A percentile compares a stretch with the other conserved stretches of the same genome.
Conservation (phyloP, 2,329 filamentous ascomycete species). For the Arthrobotrys sphaeroides region DNA sequence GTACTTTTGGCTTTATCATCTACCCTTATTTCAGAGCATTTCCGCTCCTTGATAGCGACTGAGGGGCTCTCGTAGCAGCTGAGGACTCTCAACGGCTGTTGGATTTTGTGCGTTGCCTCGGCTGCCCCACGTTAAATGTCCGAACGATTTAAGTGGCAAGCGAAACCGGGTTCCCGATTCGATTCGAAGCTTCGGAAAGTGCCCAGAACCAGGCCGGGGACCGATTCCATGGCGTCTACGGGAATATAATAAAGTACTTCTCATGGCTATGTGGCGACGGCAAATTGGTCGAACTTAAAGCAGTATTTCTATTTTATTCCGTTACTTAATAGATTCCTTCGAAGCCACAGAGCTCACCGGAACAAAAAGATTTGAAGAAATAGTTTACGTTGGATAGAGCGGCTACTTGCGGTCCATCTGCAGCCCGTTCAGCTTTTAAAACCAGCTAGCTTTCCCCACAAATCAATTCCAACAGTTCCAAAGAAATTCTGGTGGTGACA, state of each 20-base stretch:
- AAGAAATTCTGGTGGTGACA: neutral
- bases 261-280: neutral
- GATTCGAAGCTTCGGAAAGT: constrained; percentile 8
- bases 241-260: too few species aligned
- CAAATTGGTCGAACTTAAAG: neutral
- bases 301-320: neutral
- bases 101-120: constrained; percentile 30
- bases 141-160: constrained; percentile 44
- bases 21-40: too few species aligned
- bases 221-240: too few species aligned
- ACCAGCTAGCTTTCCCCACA: constrained; percentile 45
- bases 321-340: constrained; percentile 5
- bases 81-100: constrained; percentile 3
- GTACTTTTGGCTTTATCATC: too few species aligned
- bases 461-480: constrained; percentile 20
- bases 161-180: constrained; percentile 3
- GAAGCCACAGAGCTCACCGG: constrained; percentile 23
- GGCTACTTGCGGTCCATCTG: constrained; percentile 51
- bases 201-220: neutral
- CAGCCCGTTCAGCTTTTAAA: constrained; percentile 23
- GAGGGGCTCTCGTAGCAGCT: too few species aligned
- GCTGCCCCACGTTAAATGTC: constrained; percentile 42
- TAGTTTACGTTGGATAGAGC: constrained; percentile 18
- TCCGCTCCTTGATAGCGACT: too few species aligned
- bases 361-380: neutral